Percentiles rank a stretch among this genome's conserved stretches.
Evolutionary conservation across 495 filamentous ascomycete species (phyloP).

Genomic region (Xylaria intraflava): DNA sequence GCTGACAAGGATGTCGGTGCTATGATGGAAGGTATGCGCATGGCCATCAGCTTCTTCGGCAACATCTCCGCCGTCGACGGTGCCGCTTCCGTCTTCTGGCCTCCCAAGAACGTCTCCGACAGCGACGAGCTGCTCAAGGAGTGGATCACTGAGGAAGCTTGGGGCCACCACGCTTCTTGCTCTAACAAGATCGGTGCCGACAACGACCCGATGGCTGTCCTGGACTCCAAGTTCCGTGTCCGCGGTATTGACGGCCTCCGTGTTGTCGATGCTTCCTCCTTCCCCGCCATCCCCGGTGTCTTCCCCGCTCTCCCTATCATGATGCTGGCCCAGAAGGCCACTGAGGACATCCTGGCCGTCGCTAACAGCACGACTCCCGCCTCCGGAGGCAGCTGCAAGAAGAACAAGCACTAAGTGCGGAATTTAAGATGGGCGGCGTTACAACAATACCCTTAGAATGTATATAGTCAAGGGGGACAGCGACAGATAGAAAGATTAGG

Average conservation of each 20-base stretch:
- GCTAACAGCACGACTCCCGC: background rate
- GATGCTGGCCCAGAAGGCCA: slow-evolving; percentile 52
- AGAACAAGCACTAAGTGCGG: background rate
- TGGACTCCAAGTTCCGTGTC: slow-evolving; percentile 54
- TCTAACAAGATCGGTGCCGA: slow-evolving; percentile 53
- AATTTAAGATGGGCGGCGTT: background rate
- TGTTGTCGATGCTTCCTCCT: slow-evolving; percentile 56
- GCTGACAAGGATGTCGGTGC: slow-evolving; percentile 34
- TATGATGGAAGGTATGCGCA: slow-evolving; percentile 37
- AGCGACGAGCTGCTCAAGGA: slow-evolving; percentile 35
- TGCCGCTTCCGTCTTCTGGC: slow-evolving; percentile 43
- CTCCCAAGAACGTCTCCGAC: slow-evolving; percentile 34
- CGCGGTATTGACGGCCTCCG: slow-evolving; percentile 50
- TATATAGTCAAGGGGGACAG: slow-evolving; percentile 5
- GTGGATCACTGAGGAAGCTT: slow-evolving; percentile 47
- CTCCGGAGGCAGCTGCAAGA: background rate
- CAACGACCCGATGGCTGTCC: slow-evolving; percentile 48
- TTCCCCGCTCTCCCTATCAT: slow-evolving; percentile 45
- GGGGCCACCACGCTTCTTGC: slow-evolving; percentile 56
- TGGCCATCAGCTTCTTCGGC: slow-evolving; percentile 29
- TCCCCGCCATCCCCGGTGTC: slow-evolving; percentile 46
- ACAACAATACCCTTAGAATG: slow-evolving; percentile 3
- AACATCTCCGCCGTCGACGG: slow-evolving; percentile 46
- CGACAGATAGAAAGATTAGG: background rate
- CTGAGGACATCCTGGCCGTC: slow-evolving; percentile 39